Base-by-base conservation (phyloP, 1,284 basidiomycete species). In the Sporisorium scitamineum region DNA sequence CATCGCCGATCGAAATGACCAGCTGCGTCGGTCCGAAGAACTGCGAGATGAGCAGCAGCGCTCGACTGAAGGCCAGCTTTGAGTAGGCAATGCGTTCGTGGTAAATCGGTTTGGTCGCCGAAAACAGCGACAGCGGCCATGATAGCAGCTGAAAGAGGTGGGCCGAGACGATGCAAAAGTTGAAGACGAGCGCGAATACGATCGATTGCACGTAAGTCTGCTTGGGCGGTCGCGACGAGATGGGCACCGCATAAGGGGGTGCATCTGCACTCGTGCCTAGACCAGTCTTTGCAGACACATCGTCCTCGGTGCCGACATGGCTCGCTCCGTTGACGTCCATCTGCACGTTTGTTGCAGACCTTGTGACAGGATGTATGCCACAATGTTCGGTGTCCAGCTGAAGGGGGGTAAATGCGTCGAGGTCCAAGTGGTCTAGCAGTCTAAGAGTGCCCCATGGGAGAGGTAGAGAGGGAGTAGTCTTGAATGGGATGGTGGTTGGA, bases 11-110 rank as follows among this genome's bases (percentile, higher is more conserved):
- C 29, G 63, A 76, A 32, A 83, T 41, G 26, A 83, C 69, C 3
- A 83, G 66, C 42, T 71, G 71, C 6, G 79, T 80, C 5, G 79
- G 81, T 0, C 73, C 80, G 26, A 83, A 83, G 61, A 82, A 70
- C 52, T 80, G 78, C 44, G 78, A 76, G 37, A 83, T 70, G 44
- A 73, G 24, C 22, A 82, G 69, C 13, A 83, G 65, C 9, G 47
- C 41, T 14, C 71, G 58, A 1, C 48, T 55, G 45, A 82, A 83
- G 3, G 72, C 62, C 1, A 63, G 61, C 60, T 83, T 83, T 18
- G 79, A 70, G 42, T 80, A 82, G 2, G 55, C 64, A 22, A 82
- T 77, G 42, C 61, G 44, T 20, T 53, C 44, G 27, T 67, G 65
- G 61, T 76, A 80, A 29, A 61, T 47, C 3, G 70, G 68, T 11